A percentile compares a stretch with the other conserved stretches of the same genome.
Conservation (phyloP, 148 eudicot genomes). For the Euryodendron excelsum region DNA sequence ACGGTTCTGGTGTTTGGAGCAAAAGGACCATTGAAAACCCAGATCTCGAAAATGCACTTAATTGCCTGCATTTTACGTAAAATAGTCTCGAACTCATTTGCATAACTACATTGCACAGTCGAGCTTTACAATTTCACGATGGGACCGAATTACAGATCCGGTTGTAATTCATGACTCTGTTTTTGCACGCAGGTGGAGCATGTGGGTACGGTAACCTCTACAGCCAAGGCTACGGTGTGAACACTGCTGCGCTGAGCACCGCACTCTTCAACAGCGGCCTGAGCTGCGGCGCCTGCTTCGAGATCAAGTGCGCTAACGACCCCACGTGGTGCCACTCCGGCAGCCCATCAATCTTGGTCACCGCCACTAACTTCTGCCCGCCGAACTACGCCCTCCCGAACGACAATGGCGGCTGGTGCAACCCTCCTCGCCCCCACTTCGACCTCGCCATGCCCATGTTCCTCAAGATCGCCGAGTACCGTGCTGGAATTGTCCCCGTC, state of each 20-base stretch:
- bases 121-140: no score
- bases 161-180: not conserved
- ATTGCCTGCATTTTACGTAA: no score
- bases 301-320: slow-evolving; percentile 56
- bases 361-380: slow-evolving; percentile 76
- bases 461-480: slow-evolving; percentile 64
- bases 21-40: no score
- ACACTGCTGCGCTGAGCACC: slow-evolving; percentile 72
- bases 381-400: slow-evolving; percentile 55
- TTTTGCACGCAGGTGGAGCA: slow-evolving; percentile 46
- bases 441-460: slow-evolving; percentile 84
- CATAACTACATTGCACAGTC: no score
- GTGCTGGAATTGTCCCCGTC: slow-evolving; percentile 80
- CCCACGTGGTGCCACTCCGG: slow-evolving; percentile 70
- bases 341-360: slow-evolving; percentile 59
- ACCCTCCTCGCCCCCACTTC: slow-evolving; percentile 72
- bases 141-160: not conserved
- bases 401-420: slow-evolving; percentile 78
- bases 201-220: slow-evolving; percentile 69
- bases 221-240: slow-evolving; percentile 68
- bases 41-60: no score
- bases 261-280: slow-evolving; percentile 63
- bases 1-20: no score
- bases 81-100: no score
- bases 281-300: slow-evolving; percentile 70